Percentiles rank a stretch among this genome's conserved stretches.
These are phyloP conservation scores for Pleurotus platypus DNA, from an alignment of 768 basidiomycete species.

Conservation along the genomic window DNA sequence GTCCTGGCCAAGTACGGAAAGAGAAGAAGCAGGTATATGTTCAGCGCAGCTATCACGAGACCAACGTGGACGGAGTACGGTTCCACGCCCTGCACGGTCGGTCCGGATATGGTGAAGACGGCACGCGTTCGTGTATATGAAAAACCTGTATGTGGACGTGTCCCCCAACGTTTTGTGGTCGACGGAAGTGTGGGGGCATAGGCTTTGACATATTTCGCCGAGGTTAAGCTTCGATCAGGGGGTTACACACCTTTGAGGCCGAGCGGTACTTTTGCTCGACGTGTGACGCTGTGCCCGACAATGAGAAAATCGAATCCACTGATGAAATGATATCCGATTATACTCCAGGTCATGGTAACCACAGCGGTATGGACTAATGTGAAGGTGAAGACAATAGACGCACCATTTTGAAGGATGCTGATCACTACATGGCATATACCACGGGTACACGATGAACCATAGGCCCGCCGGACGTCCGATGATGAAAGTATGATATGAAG, in stretches of 20 bases:
- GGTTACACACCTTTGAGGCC: neutral
- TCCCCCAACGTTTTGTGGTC: constrained; percentile 7
- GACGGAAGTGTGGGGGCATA: constrained; percentile 1
- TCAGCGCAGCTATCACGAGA: constrained; percentile 2
- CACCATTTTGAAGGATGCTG: too few relatives aligned
- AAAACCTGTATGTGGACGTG: constrained; percentile 5
- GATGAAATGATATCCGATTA: neutral
- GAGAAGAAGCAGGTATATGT: neutral
- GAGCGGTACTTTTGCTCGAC: neutral
- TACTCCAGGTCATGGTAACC: neutral
- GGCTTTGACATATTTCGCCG: constrained; percentile 8
- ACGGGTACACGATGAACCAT: too few relatives aligned
- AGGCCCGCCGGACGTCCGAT: too few relatives aligned
- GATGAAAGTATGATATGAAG: too few relatives aligned
- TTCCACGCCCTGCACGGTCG: constrained; percentile 6
- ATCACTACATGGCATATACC: too few relatives aligned
- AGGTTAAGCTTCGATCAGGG: constrained; percentile 6
- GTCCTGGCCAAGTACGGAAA: neutral
- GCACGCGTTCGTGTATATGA: neutral
- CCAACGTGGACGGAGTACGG: neutral
- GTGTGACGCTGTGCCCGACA: too few relatives aligned
- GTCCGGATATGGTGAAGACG: constrained; percentile 2
- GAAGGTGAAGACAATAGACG: too few relatives aligned
- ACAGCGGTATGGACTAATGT: too few relatives aligned
- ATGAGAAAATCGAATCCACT: too few relatives aligned